phyloP scores from a whole-genome alignment of 305 asterid genomes.

The Galium porrigens region DNA sequence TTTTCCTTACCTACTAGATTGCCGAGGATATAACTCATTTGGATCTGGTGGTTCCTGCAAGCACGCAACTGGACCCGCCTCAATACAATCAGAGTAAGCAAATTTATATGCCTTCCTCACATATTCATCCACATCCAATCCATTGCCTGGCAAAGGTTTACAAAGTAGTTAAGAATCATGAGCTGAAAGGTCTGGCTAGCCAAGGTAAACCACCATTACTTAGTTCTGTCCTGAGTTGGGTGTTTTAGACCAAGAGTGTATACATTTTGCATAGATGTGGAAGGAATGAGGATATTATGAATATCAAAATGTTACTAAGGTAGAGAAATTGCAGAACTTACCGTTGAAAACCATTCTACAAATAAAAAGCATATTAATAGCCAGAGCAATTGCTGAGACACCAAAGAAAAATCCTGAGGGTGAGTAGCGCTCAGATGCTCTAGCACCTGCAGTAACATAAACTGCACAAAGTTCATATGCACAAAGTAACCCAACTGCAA shows the following conservation, averaged over 20 bases:
- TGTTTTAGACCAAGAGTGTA: neutral
- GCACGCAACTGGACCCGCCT: constrained; percentile 94
- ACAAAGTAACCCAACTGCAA: constrained; percentile 96
- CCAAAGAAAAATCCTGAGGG: constrained; percentile 99
- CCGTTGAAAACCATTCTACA: constrained; percentile 99
- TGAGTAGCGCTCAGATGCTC: constrained; percentile 92
- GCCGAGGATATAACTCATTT: constrained; percentile 83
- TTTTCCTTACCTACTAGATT: constrained; percentile 61
- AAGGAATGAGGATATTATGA: neutral
- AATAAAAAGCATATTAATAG: constrained; percentile 96
- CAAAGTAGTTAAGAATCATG: neutral
- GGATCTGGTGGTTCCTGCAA: constrained; percentile 98
- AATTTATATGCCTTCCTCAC: constrained; percentile 93
- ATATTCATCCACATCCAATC: constrained; percentile 88
- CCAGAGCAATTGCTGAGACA: constrained; percentile 90
- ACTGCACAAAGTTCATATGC: constrained; percentile 98
- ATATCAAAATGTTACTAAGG: neutral
- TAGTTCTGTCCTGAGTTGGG: neutral
- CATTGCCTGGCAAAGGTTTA: constrained; percentile 48
- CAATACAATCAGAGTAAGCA: constrained; percentile 94
- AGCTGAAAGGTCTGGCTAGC: neutral
- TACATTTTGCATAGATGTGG: neutral
- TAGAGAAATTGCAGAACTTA: constrained; percentile 19
- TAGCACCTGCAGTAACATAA: constrained; percentile 80
- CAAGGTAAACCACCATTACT: neutral